A percentile compares a stretch with the other conserved stretches of the same genome.
Evolutionary conservation across 75 land plant species (phyloP).

Genomic region (Sequoiadendron giganteum): DNA sequence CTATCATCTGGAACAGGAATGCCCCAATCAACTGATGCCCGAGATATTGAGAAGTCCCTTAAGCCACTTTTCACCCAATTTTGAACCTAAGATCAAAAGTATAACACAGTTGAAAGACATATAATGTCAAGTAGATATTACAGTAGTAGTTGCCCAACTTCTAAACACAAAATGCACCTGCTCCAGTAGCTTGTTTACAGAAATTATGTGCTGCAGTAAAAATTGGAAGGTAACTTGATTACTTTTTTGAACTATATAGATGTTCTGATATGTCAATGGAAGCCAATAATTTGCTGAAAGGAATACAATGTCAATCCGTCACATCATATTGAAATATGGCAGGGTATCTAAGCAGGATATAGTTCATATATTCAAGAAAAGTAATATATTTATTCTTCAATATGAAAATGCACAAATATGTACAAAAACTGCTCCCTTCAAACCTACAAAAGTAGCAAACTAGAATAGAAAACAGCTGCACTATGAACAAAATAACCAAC

Average conservation of each 20-base stretch:
- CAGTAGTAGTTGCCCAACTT: neutral
- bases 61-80: conserved; percentile 91
- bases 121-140: neutral
- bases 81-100: conserved; percentile 54
- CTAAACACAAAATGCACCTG: neutral
- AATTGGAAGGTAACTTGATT: neutral
- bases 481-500: neutral
- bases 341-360: neutral
- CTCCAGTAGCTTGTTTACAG: neutral
- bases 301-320: neutral
- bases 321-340: neutral
- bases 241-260: neutral
- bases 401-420: neutral
- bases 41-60: conserved; percentile 94
- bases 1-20: conserved; percentile 91
- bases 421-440: neutral
- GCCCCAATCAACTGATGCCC: conserved; percentile 99
- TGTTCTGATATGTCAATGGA: neutral
- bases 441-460: neutral
- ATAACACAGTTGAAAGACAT: neutral
- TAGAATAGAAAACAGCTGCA: neutral
- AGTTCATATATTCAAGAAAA: neutral
- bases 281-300: neutral
- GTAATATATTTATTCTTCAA: neutral
- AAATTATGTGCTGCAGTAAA: neutral